These are phyloP conservation scores for Capsicum chinense DNA, from an alignment of 257 asterid species.

Conservation along the genomic window DNA sequence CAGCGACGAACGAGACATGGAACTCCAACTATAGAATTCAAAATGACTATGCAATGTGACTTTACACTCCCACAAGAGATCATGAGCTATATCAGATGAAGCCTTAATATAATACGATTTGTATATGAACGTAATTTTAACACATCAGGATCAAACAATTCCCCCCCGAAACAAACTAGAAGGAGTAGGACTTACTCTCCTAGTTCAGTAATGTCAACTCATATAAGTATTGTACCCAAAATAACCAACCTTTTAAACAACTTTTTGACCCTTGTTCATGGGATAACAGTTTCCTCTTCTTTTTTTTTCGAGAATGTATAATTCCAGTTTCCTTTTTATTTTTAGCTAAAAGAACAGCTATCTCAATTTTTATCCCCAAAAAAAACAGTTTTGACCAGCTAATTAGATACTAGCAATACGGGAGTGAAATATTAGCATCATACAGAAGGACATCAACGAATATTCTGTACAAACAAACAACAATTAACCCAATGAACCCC, in stretches of 20 bases:
- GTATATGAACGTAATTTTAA: not conserved
- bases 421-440: too few relatives aligned
- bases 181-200: not conserved
- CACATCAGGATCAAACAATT: not conserved
- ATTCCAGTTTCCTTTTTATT: not conserved
- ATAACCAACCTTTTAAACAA: not conserved
- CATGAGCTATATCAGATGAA: not conserved
- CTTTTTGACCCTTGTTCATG: conserved; percentile 4
- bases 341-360: not conserved
- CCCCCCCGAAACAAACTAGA: not conserved
- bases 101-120: not conserved
- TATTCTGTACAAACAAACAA: too few relatives aligned
- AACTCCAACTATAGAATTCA: conserved; percentile 11
- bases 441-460: too few relatives aligned
- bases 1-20: not conserved
- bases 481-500: too few relatives aligned
- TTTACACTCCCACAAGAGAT: not conserved
- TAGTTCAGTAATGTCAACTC: not conserved
- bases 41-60: not conserved
- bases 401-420: not conserved
- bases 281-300: not conserved
- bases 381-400: not conserved
- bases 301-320: too few relatives aligned
- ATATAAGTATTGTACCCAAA: not conserved
- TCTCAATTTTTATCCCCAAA: not conserved